These are phyloP conservation scores for Solanum chmielewskii DNA, from an alignment of 257 asterid genomes.

Conservation along the genomic window DNA sequence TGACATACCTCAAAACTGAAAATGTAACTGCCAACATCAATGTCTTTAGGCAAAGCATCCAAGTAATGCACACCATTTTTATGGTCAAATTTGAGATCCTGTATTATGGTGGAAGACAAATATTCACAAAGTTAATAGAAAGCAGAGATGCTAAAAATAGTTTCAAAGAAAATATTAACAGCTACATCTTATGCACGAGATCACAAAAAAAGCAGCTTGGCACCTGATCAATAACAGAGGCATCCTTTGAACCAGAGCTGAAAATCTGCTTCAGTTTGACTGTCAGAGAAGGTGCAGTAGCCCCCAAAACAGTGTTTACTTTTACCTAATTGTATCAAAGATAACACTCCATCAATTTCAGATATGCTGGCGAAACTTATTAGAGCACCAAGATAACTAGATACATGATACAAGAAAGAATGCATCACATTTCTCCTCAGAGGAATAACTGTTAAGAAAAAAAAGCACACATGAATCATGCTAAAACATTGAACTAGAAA, in stretches of 20 bases:
- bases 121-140: neutral
- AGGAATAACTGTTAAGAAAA: neutral
- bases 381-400: neutral
- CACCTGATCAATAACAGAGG: slow-evolving; percentile 77
- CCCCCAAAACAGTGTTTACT: slow-evolving; percentile 75
- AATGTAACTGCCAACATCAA: slow-evolving; percentile 64
- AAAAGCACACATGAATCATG: neutral
- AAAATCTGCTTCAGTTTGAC: slow-evolving; percentile 84
- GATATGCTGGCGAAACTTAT: neutral
- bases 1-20: slow-evolving; percentile 73
- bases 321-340: slow-evolving; percentile 39
- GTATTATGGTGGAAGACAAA: slow-evolving; percentile 14
- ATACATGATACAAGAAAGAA: neutral
- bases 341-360: neutral
- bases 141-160: neutral
- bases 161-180: neutral
- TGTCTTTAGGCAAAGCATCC: slow-evolving; percentile 52
- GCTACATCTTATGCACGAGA: slow-evolving; percentile 3
- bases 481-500: neutral
- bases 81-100: slow-evolving; percentile 72
- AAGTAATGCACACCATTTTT: slow-evolving; percentile 49
- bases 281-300: slow-evolving; percentile 62
- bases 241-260: slow-evolving; percentile 71
- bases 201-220: slow-evolving; percentile 3
- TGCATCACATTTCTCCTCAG: neutral